Conservation (phyloP, 1,284 basidiomycete species). For the Melampsora americana region DNA sequence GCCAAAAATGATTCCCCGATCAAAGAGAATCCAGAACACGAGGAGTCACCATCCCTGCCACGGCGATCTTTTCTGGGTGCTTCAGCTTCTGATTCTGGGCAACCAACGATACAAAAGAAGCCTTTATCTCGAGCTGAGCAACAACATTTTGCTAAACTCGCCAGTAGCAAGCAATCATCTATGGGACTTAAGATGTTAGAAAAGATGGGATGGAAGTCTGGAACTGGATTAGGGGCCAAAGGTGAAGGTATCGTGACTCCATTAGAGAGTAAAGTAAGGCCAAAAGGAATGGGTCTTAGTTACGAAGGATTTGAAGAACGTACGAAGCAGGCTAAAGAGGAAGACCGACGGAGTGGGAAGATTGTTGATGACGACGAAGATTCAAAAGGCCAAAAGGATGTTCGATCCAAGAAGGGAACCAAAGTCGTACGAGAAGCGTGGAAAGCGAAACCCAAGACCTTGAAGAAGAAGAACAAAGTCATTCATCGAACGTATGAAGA, state of each 20-base stretch:
- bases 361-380: constrained; percentile 48
- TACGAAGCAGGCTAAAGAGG: constrained; percentile 79
- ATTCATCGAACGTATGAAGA: constrained; percentile 95
- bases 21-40: constrained; percentile 29
- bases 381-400: constrained; percentile 45
- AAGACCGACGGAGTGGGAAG: constrained; percentile 59
- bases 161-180: constrained; percentile 57
- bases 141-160: constrained; percentile 73
- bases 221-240: constrained; percentile 72
- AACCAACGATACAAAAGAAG: constrained; percentile 58
- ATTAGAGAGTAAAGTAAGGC: constrained; percentile 76
- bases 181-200: constrained; percentile 83
- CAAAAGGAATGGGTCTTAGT: constrained; percentile 75
- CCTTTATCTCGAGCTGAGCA: constrained; percentile 65
- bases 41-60: constrained; percentile 46
- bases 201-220: constrained; percentile 89
- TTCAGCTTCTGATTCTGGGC: constrained; percentile 55
- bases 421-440: constrained; percentile 46
- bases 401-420: constrained; percentile 44
- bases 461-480: constrained; percentile 66
- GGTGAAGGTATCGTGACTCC: constrained; percentile 84
- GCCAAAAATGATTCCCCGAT: constrained; percentile 45
- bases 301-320: constrained; percentile 80
- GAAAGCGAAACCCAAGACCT: constrained; percentile 64
- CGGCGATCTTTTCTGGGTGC: constrained; percentile 59